Base-by-base conservation (phyloP, 768 basidiomycete genomes). In the Imleria badia region DNA sequence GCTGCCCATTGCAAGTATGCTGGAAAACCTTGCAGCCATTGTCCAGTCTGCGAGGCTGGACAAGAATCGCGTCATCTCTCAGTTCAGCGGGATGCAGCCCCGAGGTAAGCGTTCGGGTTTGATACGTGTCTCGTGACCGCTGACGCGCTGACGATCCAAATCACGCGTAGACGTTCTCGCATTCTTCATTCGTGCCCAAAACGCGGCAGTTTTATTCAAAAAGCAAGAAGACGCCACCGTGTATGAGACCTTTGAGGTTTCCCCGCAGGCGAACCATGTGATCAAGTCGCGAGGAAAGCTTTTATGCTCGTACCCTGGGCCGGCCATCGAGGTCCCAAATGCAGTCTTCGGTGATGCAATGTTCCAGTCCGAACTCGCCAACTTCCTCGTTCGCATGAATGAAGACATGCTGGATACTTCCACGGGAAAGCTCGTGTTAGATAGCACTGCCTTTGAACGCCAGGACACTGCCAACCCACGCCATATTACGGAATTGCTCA, bases 401-500 rank as follows among this genome's bases (percentile, higher is more conserved):
- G 46, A 61, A 1, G 73, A 75, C 36, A 36, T 69, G 6, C 74
- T 71, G 23, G 51, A 63, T 30, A 7, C n/a, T n/a, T n/a, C n/a
- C n/a, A n/a, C n/a, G n/a, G n/a, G n/a, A n/a, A n/a, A n/a, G n/a
- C n/a, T n/a, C n/a, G n/a, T n/a, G n/a, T n/a, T n/a, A n/a, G n/a
- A n/a, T n/a, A n/a, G n/a, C n/a, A n/a, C n/a, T n/a, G n/a, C n/a
- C n/a, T n/a, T n/a, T n/a, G 48, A 52, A 23, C 20, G 3, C 30
- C 20, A 55, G 15, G 61, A 67, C 14, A 65, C 66, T 0, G n/a
- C 66, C 0, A 54, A 80, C 56, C 76, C 78, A 6, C 73, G 72
- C 1, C 77, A 77, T 38, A 79, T 83, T 54, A 76, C 77, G 0
- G 67, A 78, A 42, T 61, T 82, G 6, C 67, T 83, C 11, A 71